These are phyloP conservation scores for Ophiorrhiza pumila DNA, from an alignment of 257 asterid species.

Conservation along the genomic window DNA sequence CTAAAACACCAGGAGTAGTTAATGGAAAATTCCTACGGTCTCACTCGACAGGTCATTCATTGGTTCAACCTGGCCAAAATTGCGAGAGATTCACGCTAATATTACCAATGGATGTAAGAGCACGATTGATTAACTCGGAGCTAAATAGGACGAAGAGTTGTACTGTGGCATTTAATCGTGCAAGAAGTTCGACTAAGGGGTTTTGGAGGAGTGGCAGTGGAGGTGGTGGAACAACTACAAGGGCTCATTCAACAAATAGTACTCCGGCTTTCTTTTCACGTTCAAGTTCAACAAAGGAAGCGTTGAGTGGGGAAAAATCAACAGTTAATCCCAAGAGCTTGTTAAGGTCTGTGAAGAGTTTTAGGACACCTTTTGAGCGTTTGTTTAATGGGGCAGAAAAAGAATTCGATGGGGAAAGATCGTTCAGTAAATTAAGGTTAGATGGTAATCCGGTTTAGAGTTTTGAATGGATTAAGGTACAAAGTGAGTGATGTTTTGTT, in stretches of 20 bases:
- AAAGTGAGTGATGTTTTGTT: background rate
- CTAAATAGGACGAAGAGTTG: slow-evolving; percentile 17
- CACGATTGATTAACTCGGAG: slow-evolving; percentile 22
- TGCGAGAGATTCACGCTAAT: slow-evolving; percentile 38
- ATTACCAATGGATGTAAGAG: slow-evolving; percentile 28
- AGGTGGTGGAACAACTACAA: slow-evolving; percentile 6
- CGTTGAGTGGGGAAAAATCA: slow-evolving; percentile 11
- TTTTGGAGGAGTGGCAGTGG: slow-evolving; percentile 28
- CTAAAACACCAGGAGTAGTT: background rate
- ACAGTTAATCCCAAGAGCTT: slow-evolving; percentile 12
- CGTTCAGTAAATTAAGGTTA: slow-evolving; percentile 20
- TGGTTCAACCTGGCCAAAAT: slow-evolving; percentile 24
- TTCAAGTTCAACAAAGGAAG: slow-evolving; percentile 20
- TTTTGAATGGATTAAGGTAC: background rate
- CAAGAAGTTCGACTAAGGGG: slow-evolving; percentile 28
- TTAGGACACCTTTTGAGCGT: slow-evolving; percentile 32
- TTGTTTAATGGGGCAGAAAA: slow-evolving; percentile 22
- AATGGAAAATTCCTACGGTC: slow-evolving; percentile 22
- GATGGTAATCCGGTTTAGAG: slow-evolving; percentile 10
- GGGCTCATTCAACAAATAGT: slow-evolving; percentile 1
- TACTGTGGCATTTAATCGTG: slow-evolving; percentile 20
- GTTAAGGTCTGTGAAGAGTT: slow-evolving; percentile 12
- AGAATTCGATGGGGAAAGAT: slow-evolving; percentile 26
- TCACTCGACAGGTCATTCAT: slow-evolving; percentile 34
- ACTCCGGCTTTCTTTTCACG: slow-evolving; percentile 23